These are phyloP conservation scores for Quercus alba DNA, from an alignment of 306 rosid genomes.

Conservation along the genomic window DNA sequence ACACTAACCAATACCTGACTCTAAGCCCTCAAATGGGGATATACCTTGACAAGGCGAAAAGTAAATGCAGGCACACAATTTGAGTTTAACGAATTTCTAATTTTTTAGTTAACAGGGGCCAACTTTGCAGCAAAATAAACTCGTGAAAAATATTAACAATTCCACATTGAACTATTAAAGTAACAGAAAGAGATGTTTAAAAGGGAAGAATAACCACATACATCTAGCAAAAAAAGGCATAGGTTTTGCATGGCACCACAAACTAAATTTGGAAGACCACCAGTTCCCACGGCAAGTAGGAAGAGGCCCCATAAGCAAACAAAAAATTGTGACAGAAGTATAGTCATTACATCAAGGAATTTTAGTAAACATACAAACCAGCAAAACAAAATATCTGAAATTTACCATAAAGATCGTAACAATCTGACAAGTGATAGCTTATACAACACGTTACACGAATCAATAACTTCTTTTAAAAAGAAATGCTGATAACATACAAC, in stretches of 20 bases:
- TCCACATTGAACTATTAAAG: neutral
- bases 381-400: neutral
- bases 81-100: neutral
- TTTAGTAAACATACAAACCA: neutral
- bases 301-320: too few relatives aligned
- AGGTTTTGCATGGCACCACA: neutral
- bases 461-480: neutral
- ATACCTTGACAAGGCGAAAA: neutral
- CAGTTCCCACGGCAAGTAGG: neutral
- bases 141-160: neutral
- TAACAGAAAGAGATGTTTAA: neutral
- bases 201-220: neutral
- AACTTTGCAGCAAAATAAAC: neutral
- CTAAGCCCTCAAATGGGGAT: neutral
- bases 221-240: neutral
- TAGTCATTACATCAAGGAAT: neutral
- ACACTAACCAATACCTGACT: neutral
- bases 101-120: neutral
- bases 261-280: neutral
- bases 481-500: neutral
- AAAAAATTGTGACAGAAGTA: too few relatives aligned
- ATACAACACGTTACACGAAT: neutral
- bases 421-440: too few relatives aligned
- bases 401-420: neutral
- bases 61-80: neutral